phyloP scores from a whole-genome alignment of 2,329 filamentous ascomycete species.

The Geosmithia flava region DNA sequence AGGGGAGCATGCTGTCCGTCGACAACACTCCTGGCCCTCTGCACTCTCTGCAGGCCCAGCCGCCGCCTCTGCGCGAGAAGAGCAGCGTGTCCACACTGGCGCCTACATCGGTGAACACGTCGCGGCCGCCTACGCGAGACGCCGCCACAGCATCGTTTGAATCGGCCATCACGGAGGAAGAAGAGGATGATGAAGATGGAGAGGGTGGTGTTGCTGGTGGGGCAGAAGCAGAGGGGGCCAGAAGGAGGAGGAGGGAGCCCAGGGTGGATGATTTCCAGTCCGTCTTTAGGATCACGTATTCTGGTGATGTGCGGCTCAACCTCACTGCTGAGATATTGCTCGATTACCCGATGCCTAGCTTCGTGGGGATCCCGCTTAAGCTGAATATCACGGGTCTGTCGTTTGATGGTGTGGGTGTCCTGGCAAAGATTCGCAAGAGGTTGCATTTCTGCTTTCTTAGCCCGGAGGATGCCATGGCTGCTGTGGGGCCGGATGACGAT shows the following conservation, averaged over 20 bases:
- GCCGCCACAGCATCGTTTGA: conserved; percentile 14
- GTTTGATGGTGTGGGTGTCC: conserved; percentile 87
- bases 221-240: conserved; percentile 1
- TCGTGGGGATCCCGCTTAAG: conserved; percentile 88
- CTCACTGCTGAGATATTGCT: conserved; percentile 91
- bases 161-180: conserved; percentile 25
- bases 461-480: conserved; percentile 75
- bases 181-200: conserved; percentile 19
- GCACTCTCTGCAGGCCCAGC: conserved; percentile 29
- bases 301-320: conserved; percentile 75
- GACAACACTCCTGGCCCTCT: conserved; percentile 25
- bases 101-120: conserved; percentile 38
- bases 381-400: conserved; percentile 89
- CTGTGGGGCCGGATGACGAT: conserved; percentile 41
- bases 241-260: conserved; percentile 47
- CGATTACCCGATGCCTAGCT: conserved; percentile 97
- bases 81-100: conserved; percentile 51
- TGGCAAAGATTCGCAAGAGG: conserved; percentile 80
- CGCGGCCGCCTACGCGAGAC: conserved; percentile 46
- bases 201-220: too few relatives aligned
- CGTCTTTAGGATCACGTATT: conserved; percentile 81
- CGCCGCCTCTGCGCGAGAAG: conserved; percentile 38
- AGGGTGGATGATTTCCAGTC: conserved; percentile 76
- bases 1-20: conserved; percentile 29
- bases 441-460: conserved; percentile 92